These are phyloP conservation scores for Paraglomus occultum DNA, from an alignment of 192 early-diverging fungal species.

Conservation along the genomic window DNA sequence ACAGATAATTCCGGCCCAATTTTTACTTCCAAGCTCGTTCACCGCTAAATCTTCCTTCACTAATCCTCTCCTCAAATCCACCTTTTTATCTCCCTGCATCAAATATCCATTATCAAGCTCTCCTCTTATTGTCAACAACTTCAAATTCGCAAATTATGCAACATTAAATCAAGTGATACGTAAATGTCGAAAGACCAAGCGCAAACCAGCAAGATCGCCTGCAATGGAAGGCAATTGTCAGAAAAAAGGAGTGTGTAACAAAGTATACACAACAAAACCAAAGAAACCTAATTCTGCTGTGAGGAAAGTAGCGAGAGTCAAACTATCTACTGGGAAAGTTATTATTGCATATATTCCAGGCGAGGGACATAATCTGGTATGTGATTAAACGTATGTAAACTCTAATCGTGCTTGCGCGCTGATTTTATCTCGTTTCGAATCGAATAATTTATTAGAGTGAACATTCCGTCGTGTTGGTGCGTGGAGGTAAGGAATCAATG, in stretches of 20 bases:
- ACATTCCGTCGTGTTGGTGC: constrained; percentile 93
- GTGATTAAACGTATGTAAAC: too few species aligned
- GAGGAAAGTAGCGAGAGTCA: constrained; percentile 90
- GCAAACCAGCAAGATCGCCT: constrained; percentile 69
- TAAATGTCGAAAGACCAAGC: constrained; percentile 70
- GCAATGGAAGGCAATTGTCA: constrained; percentile 86
- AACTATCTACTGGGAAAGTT: constrained; percentile 88
- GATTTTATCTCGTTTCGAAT: not conserved
- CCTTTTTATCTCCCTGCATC: too few species aligned
- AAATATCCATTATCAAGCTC: too few species aligned
- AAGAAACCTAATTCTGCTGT: constrained; percentile 99
- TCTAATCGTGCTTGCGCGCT: not conserved
- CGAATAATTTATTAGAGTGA: constrained; percentile 54
- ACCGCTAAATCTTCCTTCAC: too few species aligned
- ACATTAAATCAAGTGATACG: constrained; percentile 94
- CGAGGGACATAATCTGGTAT: constrained; percentile 92
- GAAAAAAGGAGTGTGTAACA: constrained; percentile 91
- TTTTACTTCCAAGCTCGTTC: too few species aligned
- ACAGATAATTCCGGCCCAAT: too few species aligned
- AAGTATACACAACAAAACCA: constrained; percentile 94
- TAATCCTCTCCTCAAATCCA: too few species aligned
- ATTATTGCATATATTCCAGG: constrained; percentile 97
- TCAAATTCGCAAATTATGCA: constrained; percentile 39
- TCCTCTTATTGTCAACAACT: too few species aligned
- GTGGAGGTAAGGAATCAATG: constrained; percentile 54